These are phyloP conservation scores for Astrothelium macrocarpum DNA, from an alignment of 495 filamentous ascomycete genomes.

Conservation along the genomic window DNA sequence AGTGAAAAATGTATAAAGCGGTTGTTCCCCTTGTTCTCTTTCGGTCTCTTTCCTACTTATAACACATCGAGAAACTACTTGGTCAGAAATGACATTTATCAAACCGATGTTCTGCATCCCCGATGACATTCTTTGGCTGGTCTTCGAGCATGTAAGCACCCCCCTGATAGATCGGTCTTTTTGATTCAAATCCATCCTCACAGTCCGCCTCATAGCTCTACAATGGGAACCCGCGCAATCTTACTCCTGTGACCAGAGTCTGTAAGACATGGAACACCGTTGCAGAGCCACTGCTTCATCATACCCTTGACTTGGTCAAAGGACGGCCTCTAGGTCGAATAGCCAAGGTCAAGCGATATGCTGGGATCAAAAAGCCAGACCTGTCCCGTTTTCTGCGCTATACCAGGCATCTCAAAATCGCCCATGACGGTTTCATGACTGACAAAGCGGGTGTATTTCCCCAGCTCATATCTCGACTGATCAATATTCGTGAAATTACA, in stretches of 20 bases:
- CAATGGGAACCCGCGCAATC: not conserved
- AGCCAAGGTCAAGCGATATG: not conserved
- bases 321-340: no score
- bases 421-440: not conserved
- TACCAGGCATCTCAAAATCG: not conserved
- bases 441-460: not conserved
- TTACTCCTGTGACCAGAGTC: not conserved
- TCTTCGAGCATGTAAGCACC: not conserved
- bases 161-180: not conserved
- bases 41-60: not conserved
- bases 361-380: not conserved
- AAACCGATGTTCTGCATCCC: not conserved
- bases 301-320: not conserved
- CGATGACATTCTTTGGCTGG: not conserved
- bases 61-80: not conserved
- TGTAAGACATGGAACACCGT: not conserved
- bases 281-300: not conserved
- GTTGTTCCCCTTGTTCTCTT: no score
- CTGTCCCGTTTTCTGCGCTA: not conserved
- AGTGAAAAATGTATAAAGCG: no score
- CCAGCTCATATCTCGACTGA: not conserved
- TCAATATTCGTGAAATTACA: not conserved
- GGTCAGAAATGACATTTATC: no score
- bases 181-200: not conserved
- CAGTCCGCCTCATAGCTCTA: not conserved